A percentile compares a stretch with the other conserved stretches of the same genome.
These are phyloP conservation scores for Hericium rajendrae DNA, from an alignment of 768 basidiomycete genomes.

Conservation along the genomic window DNA sequence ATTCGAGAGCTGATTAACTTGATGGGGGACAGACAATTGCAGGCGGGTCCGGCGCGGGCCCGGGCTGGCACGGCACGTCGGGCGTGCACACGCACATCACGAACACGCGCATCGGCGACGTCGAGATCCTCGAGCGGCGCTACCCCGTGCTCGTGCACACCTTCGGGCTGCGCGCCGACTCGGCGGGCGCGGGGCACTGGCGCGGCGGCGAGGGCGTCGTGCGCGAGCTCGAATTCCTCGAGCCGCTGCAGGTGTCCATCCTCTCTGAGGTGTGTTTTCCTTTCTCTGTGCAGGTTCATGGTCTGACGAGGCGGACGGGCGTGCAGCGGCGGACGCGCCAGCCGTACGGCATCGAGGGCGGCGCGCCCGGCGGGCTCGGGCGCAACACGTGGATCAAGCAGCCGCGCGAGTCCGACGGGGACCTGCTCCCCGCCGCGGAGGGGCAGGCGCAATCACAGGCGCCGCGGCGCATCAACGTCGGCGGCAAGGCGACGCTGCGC, in stretches of 20 bases:
- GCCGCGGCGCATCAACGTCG: slow-evolving; percentile 69
- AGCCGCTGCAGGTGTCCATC: slow-evolving; percentile 80
- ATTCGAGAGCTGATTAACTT: background rate
- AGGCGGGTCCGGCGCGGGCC: slow-evolving; percentile 88
- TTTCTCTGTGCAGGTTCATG: background rate
- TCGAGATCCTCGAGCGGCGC: slow-evolving; percentile 87
- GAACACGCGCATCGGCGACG: slow-evolving; percentile 87
- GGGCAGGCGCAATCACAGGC: slow-evolving; percentile 14
- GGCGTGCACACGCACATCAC: slow-evolving; percentile 94
- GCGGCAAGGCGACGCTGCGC: slow-evolving; percentile 77
- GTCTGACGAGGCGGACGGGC: background rate
- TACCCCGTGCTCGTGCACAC: slow-evolving; percentile 86
- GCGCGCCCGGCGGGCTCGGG: slow-evolving; percentile 58
- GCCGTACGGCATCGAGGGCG: slow-evolving; percentile 83
- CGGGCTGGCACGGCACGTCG: slow-evolving; percentile 83
- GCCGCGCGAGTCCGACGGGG: slow-evolving; percentile 54
- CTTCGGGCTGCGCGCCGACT: slow-evolving; percentile 66
- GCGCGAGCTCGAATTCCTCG: slow-evolving; percentile 74
- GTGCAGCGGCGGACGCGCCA: slow-evolving; percentile 69
- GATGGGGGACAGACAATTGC: slow-evolving; percentile 87
- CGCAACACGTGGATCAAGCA: slow-evolving; percentile 80
- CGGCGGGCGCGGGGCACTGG: slow-evolving; percentile 64
- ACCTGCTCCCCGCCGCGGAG: slow-evolving; percentile 28
- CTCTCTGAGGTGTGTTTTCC: slow-evolving; percentile 57
- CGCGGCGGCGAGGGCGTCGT: slow-evolving; percentile 79